phyloP scores from a whole-genome alignment of 768 basidiomycete genomes.

The Lentinula aciculospora region DNA sequence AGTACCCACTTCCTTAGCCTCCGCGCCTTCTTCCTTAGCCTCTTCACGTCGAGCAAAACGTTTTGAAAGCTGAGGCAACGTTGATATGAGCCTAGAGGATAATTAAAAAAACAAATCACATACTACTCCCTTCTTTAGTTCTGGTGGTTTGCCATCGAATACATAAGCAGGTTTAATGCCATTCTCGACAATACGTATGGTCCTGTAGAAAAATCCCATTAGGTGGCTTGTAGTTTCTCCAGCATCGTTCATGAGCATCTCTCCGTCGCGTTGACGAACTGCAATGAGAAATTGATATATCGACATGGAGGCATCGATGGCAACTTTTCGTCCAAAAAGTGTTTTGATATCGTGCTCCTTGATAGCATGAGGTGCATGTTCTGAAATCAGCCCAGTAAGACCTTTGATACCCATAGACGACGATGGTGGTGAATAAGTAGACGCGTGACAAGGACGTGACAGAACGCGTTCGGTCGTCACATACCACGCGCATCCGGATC shows the following conservation, averaged over 20 bases:
- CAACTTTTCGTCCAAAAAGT: conserved; percentile 96
- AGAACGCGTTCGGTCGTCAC: conserved; percentile 1
- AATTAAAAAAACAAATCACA: conserved; percentile 30
- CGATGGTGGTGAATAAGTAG: conserved; percentile 14
- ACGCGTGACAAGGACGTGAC: conserved; percentile 2
- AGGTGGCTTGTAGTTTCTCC: conserved; percentile 98
- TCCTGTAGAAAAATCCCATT: conserved; percentile 98
- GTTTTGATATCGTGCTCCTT: conserved; percentile 95
- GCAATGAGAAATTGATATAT: conserved; percentile 99
- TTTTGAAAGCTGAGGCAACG: conserved; percentile 71
- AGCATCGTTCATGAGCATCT: conserved; percentile 94
- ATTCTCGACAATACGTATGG: conserved; percentile 96
- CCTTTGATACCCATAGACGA: conserved; percentile 91
- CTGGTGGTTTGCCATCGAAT: conserved; percentile 97
- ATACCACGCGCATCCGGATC: too few species aligned
- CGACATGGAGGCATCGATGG: conserved; percentile 97
- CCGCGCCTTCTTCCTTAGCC: conserved; percentile 91
- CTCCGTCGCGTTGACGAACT: conserved; percentile 93
- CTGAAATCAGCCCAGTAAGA: conserved; percentile 80
- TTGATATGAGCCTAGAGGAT: not conserved
- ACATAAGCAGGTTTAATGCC: conserved; percentile 98
- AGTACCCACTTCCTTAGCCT: conserved; percentile 95
- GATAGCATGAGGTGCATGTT: conserved; percentile 86
- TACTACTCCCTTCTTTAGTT: conserved; percentile 95
- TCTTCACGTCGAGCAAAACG: conserved; percentile 90